Base-by-base conservation (phyloP, 2,329 filamentous ascomycete genomes). In the Fusarium marasasianum region DNA sequence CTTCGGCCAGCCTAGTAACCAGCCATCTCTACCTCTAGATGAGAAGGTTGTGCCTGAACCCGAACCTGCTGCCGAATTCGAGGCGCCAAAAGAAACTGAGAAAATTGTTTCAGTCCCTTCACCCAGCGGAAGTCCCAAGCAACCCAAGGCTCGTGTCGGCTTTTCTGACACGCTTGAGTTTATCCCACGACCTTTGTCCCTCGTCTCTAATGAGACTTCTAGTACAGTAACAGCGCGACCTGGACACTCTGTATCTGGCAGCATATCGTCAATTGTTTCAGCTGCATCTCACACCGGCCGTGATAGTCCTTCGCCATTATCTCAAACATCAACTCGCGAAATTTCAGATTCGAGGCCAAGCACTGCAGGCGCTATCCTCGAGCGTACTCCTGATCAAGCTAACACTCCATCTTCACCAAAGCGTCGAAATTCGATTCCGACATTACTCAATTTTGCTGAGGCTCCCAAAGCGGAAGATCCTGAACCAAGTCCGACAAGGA, bases 151-250 rank as follows among this genome's bases (percentile, higher is more conserved):
- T 47, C 87, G 93, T 18, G 94, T 97, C 51, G 93, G 93, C 2
- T 97, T 97, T 79, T 94, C 93, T 2, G 94, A 97, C 72, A 93
- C 90, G 17, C 87, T 97, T 35, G 94, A 97, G 81, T 95, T 93
- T 72, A 95, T 95, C 76, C 93, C 93, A 10, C 90, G 94, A 17
- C 95, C 95, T 1, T 83, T 97, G 24, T 98, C 95, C 5, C 86
- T 95, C 26, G 91, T 97, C 20, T 97, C 94, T 3, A 95, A 91
- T 26, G 94, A 96, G 80, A 94, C 94, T 0, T 92, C 94, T 51
- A 95, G 92, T 79, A 96, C 93, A 6, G 84, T 90, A 61, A 94
- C 93, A 2, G 87, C 91, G 24, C 89, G 91, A 33, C 88, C 88
- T 8, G 90, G 91, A 10, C 94, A 96, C 80, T 94, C 92, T 4